phyloP scores from a whole-genome alignment of 495 filamentous ascomycete species.

The Cenococcum geophilum region DNA sequence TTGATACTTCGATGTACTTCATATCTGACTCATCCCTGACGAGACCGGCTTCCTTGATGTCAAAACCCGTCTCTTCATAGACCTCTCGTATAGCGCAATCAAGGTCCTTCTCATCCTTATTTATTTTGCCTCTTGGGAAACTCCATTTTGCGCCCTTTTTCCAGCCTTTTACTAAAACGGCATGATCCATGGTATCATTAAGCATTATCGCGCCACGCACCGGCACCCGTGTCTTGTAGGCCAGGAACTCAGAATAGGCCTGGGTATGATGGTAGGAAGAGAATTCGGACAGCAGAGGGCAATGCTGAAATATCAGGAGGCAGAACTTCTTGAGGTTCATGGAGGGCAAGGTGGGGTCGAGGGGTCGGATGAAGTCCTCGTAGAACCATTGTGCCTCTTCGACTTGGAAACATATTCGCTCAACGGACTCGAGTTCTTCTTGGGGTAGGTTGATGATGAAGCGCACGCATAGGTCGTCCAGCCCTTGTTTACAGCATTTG shows the following conservation, averaged over 20 bases:
- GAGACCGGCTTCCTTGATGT: constrained; percentile 65
- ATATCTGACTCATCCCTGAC: constrained; percentile 60
- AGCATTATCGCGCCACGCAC: constrained; percentile 91
- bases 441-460: constrained; percentile 94
- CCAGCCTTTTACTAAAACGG: constrained; percentile 91
- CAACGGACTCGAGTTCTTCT: constrained; percentile 81
- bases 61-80: constrained; percentile 90
- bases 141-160: constrained; percentile 96
- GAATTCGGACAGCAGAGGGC: constrained; percentile 76
- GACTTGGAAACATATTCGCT: constrained; percentile 94
- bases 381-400: constrained; percentile 99
- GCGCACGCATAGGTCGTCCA: constrained; percentile 91
- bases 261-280: constrained; percentile 66
- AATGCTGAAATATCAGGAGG: constrained; percentile 83
- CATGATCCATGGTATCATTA: constrained; percentile 83
- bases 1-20: constrained; percentile 77
- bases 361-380: constrained; percentile 94
- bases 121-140: constrained; percentile 94
- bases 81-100: constrained; percentile 91
- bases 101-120: constrained; percentile 87
- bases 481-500: constrained; percentile 48
- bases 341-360: constrained; percentile 77
- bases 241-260: constrained; percentile 83
- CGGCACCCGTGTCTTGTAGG: constrained; percentile 89
- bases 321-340: constrained; percentile 78